Percentiles rank a stretch among this genome's conserved stretches.
Conservation (phyloP, 345 rosid genomes). For the Eucalyptus microcorys region DNA sequence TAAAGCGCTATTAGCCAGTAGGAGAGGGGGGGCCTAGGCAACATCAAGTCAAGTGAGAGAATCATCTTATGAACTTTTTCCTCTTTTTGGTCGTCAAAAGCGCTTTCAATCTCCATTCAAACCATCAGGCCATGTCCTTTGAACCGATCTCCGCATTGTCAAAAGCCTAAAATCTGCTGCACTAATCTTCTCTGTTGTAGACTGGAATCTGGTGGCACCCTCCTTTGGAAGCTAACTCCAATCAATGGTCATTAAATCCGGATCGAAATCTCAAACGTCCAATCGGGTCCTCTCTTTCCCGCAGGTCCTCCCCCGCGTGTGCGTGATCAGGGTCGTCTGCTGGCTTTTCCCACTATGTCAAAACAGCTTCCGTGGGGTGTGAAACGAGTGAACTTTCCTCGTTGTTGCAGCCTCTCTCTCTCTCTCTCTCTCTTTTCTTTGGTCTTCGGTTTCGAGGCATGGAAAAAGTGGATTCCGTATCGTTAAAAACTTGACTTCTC, state of each 20-base stretch:
- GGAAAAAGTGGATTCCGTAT: background rate
- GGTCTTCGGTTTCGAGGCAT: background rate
- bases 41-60: background rate
- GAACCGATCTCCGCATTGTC: background rate
- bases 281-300: background rate
- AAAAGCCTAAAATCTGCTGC: background rate
- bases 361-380: background rate
- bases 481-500: background rate
- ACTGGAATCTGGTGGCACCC: background rate
- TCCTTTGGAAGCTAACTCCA: background rate
- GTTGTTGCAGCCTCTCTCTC: background rate
- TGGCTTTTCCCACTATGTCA: background rate
- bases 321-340: background rate
- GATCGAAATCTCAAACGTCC: background rate
- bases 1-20: background rate
- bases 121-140: background rate
- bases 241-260: background rate
- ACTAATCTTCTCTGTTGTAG: background rate
- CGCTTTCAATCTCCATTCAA: background rate
- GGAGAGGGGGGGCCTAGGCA: background rate
- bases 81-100: background rate
- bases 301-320: background rate
- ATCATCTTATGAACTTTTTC: background rate
- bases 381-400: background rate
- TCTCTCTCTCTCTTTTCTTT: background rate